Conservation (phyloP, 2,329 filamentous ascomycete genomes). For the Neocatenulostroma microsporum region DNA sequence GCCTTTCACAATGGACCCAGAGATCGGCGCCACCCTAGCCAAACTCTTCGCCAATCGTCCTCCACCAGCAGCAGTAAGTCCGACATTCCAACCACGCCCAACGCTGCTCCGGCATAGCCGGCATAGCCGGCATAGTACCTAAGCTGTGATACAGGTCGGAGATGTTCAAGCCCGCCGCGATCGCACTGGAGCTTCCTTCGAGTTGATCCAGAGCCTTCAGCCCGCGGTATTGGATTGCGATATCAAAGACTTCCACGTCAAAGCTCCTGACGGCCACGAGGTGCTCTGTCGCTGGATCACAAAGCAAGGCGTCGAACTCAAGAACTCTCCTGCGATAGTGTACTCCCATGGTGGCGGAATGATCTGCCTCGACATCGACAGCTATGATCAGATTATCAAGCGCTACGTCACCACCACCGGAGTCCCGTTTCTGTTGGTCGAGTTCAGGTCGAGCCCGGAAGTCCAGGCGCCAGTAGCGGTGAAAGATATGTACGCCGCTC, state of each 20-base stretch:
- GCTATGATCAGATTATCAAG: conserved; percentile 21
- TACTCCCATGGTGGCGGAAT: conserved; percentile 39
- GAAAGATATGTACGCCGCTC: conserved; percentile 36
- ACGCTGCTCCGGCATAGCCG: too few relatives aligned
- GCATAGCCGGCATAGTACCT: too few relatives aligned
- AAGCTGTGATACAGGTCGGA: too few relatives aligned
- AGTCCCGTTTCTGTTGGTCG: conserved; percentile 32
- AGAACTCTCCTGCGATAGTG: conserved; percentile 18
- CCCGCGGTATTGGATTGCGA: conserved; percentile 11
- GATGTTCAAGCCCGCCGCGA: conserved; percentile 14
- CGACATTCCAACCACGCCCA: not conserved
- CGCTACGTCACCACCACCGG: conserved; percentile 21
- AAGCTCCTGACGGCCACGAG: conserved; percentile 13
- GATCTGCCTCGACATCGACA: conserved; percentile 26
- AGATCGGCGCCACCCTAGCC: conserved; percentile 8
- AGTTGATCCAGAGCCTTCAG: conserved; percentile 4
- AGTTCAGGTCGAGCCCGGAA: conserved; percentile 41
- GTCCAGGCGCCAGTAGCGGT: conserved; percentile 30
- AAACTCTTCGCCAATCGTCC: conserved; percentile 6
- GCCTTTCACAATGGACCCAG: conserved; percentile 14
- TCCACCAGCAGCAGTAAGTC: conserved; percentile 5
- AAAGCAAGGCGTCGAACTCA: conserved; percentile 5
- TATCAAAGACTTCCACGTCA: conserved; percentile 12
- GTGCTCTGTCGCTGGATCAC: conserved; percentile 17
- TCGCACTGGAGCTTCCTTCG: conserved; percentile 6